phyloP scores from a whole-genome alignment of 768 basidiomycete species.

The Chlorophyllum brunneum region DNA sequence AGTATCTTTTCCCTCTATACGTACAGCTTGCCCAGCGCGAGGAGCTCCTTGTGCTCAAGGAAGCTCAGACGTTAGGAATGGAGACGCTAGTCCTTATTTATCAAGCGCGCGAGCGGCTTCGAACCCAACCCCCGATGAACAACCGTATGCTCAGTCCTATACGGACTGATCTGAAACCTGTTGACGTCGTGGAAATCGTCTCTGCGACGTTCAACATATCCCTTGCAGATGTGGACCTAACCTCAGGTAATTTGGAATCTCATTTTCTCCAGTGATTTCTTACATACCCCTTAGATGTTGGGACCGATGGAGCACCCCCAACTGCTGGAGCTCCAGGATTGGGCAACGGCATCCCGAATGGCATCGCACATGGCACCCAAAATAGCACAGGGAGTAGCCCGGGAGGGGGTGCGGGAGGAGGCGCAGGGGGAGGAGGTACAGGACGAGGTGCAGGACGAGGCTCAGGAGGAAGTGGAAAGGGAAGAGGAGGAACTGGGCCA shows the following conservation, averaged over 20 bases:
- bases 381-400: too few relatives aligned
- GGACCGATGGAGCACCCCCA: background rate
- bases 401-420: too few relatives aligned
- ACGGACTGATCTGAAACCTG: conserved; percentile 16
- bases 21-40: conserved; percentile 47
- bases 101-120: conserved; percentile 44
- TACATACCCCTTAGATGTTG: too few relatives aligned
- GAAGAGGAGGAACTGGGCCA: too few relatives aligned
- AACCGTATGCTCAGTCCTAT: conserved; percentile 19
- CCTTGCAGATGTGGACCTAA: background rate
- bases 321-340: too few relatives aligned
- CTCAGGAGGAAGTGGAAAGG: too few relatives aligned
- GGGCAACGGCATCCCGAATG: too few relatives aligned
- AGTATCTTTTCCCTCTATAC: conserved; percentile 53
- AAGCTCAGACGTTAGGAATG: conserved; percentile 51
- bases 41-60: conserved; percentile 48
- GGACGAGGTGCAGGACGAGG: too few relatives aligned
- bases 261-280: too few relatives aligned
- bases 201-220: conserved; percentile 9
- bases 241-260: background rate
- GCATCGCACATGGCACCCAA: background rate
- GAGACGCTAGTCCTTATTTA: conserved; percentile 47
- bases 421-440: too few relatives aligned
- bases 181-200: conserved; percentile 15
- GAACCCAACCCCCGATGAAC: conserved; percentile 22